Percentiles rank a stretch among this genome's conserved stretches.
Conservation (phyloP, 352 stramenopile species). For the Aphanomyces euteiches region DNA sequence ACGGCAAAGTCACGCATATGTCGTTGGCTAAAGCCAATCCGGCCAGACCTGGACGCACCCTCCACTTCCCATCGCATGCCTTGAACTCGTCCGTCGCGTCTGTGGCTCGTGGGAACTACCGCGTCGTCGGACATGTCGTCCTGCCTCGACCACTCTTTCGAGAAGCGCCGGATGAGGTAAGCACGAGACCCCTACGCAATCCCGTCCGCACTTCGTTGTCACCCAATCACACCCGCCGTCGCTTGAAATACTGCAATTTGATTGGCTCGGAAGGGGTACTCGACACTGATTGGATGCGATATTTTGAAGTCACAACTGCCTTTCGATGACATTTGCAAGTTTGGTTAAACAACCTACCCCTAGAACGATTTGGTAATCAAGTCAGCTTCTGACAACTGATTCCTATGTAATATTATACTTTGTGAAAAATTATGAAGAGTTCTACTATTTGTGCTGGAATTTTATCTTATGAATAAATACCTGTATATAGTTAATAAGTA, state of each 20-base stretch:
- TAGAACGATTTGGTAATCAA: slow-evolving; percentile 17
- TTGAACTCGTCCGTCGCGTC: too few species aligned
- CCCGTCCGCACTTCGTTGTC: not conserved
- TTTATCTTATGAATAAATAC: too few species aligned
- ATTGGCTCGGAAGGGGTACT: slow-evolving; percentile 28
- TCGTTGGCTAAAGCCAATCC: too few species aligned
- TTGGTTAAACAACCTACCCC: slow-evolving; percentile 30
- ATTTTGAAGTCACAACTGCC: slow-evolving; percentile 26
- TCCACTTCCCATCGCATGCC: too few species aligned
- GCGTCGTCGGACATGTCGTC: not conserved
- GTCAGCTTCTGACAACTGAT: not conserved
- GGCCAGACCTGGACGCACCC: too few species aligned
- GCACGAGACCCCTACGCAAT: not conserved
- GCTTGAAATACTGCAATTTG: not conserved
- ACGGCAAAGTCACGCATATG: too few species aligned
- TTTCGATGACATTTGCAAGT: slow-evolving; percentile 9
- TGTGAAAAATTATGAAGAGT: not conserved
- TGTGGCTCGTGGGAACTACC: too few species aligned
- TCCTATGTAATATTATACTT: slow-evolving; percentile 1
- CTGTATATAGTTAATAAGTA: too few species aligned
- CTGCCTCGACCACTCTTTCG: too few species aligned
- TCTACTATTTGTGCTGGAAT: not conserved
- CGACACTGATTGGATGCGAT: slow-evolving; percentile 1
- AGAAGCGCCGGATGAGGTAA: too few species aligned
- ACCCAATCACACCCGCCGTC: slow-evolving; percentile 1